phyloP scores from a whole-genome alignment of 2,329 filamentous ascomycete species.

The Fusarium sp. region DNA sequence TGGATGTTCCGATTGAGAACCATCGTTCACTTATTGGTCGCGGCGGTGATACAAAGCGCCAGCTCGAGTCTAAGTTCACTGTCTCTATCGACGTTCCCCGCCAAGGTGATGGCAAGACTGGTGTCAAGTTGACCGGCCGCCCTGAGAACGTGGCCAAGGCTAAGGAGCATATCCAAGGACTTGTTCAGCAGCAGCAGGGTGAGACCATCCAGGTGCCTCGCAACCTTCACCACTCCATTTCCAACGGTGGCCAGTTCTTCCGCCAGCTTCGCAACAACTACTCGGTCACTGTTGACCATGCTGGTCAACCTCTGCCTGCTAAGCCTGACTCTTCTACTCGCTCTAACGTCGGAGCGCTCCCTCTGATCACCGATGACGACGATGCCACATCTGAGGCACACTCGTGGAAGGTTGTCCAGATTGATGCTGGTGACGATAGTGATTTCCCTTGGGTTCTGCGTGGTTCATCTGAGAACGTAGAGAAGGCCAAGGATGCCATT shows the following conservation, averaged over 20 bases:
- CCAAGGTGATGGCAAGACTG: constrained; percentile 85
- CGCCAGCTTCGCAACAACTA: constrained; percentile 86
- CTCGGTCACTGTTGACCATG: constrained; percentile 92
- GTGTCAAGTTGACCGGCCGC: constrained; percentile 86
- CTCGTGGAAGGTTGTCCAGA: constrained; percentile 85
- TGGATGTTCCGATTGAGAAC: constrained; percentile 90
- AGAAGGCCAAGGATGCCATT: constrained; percentile 82
- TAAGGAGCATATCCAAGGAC: constrained; percentile 82
- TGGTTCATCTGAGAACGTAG: constrained; percentile 80
- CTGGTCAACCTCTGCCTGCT: constrained; percentile 79
- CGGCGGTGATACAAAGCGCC: constrained; percentile 86
- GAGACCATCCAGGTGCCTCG: constrained; percentile 88
- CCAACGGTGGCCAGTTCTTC: constrained; percentile 94
- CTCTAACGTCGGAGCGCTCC: constrained; percentile 73
- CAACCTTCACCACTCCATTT: constrained; percentile 83
- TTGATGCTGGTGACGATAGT: constrained; percentile 69
- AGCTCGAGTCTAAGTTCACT: constrained; percentile 86
- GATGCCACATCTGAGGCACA: constrained; percentile 73
- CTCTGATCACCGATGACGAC: constrained; percentile 92
- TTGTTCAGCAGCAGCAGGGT: constrained; percentile 88
- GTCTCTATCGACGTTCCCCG: constrained; percentile 92
- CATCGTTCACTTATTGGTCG: constrained; percentile 92
- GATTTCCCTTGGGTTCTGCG: constrained; percentile 91
- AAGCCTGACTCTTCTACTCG: constrained; percentile 70
- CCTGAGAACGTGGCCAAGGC: constrained; percentile 84